These are phyloP conservation scores for Ophioceras dolichostomum DNA, from an alignment of 2,329 filamentous ascomycete genomes.

Conservation along the genomic window DNA sequence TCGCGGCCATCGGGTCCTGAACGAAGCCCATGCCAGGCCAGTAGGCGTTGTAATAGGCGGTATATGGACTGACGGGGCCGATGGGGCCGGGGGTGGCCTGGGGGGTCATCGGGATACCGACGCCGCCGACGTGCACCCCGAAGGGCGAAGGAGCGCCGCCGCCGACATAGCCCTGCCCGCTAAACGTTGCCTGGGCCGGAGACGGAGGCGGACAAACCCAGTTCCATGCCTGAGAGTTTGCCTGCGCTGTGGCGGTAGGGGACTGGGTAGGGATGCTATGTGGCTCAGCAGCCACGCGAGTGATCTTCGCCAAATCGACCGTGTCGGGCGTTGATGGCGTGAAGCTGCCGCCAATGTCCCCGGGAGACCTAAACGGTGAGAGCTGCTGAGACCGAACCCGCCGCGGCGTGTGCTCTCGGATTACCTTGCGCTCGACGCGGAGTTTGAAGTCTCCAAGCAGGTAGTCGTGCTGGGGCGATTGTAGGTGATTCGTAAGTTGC, in stretches of 20 bases:
- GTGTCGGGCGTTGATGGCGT: not conserved
- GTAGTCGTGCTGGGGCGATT: not conserved
- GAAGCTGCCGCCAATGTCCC: not conserved
- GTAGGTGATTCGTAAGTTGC: not conserved
- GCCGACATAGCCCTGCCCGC: not conserved
- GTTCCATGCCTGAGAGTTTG: not conserved
- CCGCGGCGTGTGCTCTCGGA: conserved; percentile 1
- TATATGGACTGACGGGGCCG: conserved; percentile 1
- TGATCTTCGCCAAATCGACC: no score
- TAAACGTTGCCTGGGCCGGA: not conserved
- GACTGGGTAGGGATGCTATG: not conserved
- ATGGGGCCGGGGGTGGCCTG: conserved; percentile 1
- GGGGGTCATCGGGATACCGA: not conserved
- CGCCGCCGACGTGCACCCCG: not conserved
- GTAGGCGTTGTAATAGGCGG: conserved; percentile 1
- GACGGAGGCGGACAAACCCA: not conserved
- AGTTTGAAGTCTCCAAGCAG: not conserved
- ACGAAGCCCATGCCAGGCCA: conserved; percentile 2
- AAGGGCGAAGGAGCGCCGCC: not conserved
- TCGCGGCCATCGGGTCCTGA: not conserved
- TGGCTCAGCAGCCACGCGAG: no score
- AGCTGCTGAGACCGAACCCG: conserved; percentile 1
- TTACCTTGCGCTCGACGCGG: conserved; percentile 2
- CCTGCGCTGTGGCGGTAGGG: not conserved
- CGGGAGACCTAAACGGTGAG: not conserved